phyloP scores from a whole-genome alignment of 106 monocot genomes.

The Dendrobium nobile region DNA sequence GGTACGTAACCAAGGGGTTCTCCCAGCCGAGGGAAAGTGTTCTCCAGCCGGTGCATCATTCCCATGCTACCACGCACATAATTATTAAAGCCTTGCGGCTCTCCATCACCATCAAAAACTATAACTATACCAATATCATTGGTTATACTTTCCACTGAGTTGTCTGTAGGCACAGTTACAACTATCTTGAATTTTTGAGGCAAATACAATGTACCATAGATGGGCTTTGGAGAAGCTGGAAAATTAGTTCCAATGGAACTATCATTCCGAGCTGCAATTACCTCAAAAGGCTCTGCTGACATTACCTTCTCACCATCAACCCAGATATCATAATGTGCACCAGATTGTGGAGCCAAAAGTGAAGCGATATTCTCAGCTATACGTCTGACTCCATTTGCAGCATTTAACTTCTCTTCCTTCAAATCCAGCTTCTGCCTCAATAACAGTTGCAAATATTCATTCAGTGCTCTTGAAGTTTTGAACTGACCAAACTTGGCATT shows the following conservation, averaged over 20 bases:
- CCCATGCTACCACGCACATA: slow-evolving; percentile 99
- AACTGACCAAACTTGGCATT: too few species aligned
- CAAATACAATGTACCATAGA: slow-evolving; percentile 89
- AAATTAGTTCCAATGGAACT: slow-evolving; percentile 93
- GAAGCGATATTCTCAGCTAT: slow-evolving; percentile 86
- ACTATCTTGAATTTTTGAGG: slow-evolving; percentile 95
- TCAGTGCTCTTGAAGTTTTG: too few species aligned
- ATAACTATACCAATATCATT: slow-evolving; percentile 91
- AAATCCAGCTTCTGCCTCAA: too few species aligned
- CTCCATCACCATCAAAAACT: slow-evolving; percentile 80
- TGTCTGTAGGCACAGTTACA: slow-evolving; percentile 87
- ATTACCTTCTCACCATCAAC: slow-evolving; percentile 95
- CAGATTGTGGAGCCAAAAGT: slow-evolving; percentile 90
- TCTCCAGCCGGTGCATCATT: slow-evolving; percentile 69
- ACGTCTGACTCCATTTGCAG: too few species aligned
- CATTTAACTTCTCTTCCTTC: too few species aligned
- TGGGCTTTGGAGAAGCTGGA: slow-evolving; percentile 81
- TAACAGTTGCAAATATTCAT: too few species aligned
- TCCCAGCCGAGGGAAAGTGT: slow-evolving; percentile 77
- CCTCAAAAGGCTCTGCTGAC: slow-evolving; percentile 90
- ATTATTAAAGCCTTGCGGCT: slow-evolving; percentile 93
- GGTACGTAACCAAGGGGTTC: slow-evolving; percentile 94
- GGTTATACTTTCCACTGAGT: slow-evolving; percentile 90
- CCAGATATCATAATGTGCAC: slow-evolving; percentile 95
- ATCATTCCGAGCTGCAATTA: slow-evolving; percentile 78